A percentile compares a stretch with the other conserved stretches of the same genome.
Evolutionary conservation across 805 yeast genomes (phyloP).

Genomic region (Schizosaccharomyces cryophilus): DNA sequence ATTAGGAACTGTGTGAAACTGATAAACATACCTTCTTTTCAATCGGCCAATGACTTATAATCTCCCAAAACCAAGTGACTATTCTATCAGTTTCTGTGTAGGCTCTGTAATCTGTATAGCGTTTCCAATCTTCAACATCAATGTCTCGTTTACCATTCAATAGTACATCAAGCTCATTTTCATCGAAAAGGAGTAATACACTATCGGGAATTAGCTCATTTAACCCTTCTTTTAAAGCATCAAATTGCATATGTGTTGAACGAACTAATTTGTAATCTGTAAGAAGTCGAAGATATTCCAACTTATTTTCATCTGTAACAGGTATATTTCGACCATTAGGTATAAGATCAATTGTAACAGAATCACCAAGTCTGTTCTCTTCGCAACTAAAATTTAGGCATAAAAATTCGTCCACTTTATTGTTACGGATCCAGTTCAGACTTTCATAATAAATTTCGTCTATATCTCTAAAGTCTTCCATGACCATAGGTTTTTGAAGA

Average conservation of each 20-base stretch:
- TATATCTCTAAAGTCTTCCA: slow-evolving; percentile 96
- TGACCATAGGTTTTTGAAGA: slow-evolving; percentile 74
- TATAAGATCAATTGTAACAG: slow-evolving; percentile 68
- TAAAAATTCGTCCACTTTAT: slow-evolving; percentile 69
- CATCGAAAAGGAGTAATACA: slow-evolving; percentile 86
- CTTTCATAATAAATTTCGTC: slow-evolving; percentile 92
- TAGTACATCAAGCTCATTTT: slow-evolving; percentile 81
- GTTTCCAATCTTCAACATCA: slow-evolving; percentile 97
- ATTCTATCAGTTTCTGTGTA: slow-evolving; percentile 91
- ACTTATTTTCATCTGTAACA: slow-evolving; percentile 83
- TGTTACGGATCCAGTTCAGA: slow-evolving; percentile 83
- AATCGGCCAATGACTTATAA: slow-evolving; percentile 71
- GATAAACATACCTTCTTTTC: slow-evolving; percentile 50
- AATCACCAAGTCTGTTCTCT: slow-evolving; percentile 88
- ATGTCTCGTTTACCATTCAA: slow-evolving; percentile 97
- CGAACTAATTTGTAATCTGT: slow-evolving; percentile 88
- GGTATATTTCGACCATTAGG: slow-evolving; percentile 70
- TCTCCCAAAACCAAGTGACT: slow-evolving; percentile 93
- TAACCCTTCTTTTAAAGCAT: slow-evolving; percentile 91
- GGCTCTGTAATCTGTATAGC: slow-evolving; percentile 95
- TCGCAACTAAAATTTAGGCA: slow-evolving; percentile 67
- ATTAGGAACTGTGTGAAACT: neutral
- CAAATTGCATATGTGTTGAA: slow-evolving; percentile 85
- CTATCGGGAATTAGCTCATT: slow-evolving; percentile 94
- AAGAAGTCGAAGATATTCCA: slow-evolving; percentile 78